Evolutionary conservation across 768 basidiomycete genomes (phyloP), one percentile per base, ranked within the genome.

Genomic region (Lactarius indigo): DNA sequence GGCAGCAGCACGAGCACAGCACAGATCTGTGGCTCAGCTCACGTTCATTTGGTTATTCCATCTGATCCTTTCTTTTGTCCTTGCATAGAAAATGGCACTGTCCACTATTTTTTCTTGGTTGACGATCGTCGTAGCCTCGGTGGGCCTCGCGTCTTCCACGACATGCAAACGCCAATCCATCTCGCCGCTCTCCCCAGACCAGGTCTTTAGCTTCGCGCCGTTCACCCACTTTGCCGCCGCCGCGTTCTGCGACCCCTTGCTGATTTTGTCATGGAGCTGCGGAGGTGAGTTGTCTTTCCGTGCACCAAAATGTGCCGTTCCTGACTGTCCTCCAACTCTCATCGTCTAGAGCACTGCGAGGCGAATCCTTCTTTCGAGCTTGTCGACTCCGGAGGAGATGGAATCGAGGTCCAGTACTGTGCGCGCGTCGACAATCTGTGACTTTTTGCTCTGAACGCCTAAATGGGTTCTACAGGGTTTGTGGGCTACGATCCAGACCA

Each of bases 401-500:
- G 30, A 15, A 3, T 2, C n/a, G 18, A 4, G 5, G 35, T 17
- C 7, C 64, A 31, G 39, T 18, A 12, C 12, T 59, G 57, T 59
- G n/a, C 12, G 47, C 15, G 10, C 23, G 5, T 26, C n/a, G 47
- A 20, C 9, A 44, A 7, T 23, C 23, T 23, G 23, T 13, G 10
- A 12, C 3, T 18, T 28, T 3, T n/a, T 12, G 1, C 23, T 9
- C n/a, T 54, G 37, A 35, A 20, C 17, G 31, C 47, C 28, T 20
- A 64, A 1, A 26, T 23, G 2, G 44, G 41, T 18, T 52, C 57
- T 18, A 59, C 35, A 64, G 62, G 57, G 61, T 54, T 18, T 28
- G 85, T 87, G 23, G 86, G 87, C 3, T 86, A 82, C 68, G 85
- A 83, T 78, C 81, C 80, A 0, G 65, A 75, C 8, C 76, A 80